phyloP scores from a whole-genome alignment of 176 grass and related monocot genomes.

The Zoysia pacifica region DNA sequence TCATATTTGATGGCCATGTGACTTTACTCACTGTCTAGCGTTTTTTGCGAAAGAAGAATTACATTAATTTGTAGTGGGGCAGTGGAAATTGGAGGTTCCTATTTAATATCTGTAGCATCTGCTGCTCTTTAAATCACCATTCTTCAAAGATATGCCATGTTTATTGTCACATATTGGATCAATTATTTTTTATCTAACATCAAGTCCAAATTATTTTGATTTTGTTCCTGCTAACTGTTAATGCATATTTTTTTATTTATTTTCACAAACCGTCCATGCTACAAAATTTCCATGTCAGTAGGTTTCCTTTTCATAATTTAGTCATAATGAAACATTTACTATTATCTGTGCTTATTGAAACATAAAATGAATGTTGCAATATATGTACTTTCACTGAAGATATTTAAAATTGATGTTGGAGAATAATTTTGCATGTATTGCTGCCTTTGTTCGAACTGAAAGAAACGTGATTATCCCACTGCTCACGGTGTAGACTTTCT shows the following conservation, averaged over 20 bases:
- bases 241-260: background rate
- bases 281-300: background rate
- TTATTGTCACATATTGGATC: background rate
- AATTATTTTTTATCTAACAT: background rate
- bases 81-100: background rate
- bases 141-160: background rate
- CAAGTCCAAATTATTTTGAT: background rate
- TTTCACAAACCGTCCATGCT: background rate
- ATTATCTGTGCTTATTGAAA: background rate
- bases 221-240: background rate
- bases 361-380: background rate
- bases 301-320: slow-evolving; percentile 3
- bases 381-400: background rate
- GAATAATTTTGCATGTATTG: background rate
- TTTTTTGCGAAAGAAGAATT: background rate
- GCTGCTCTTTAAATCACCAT: background rate
- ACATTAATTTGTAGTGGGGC: background rate
- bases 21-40: slow-evolving; percentile 2
- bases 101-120: background rate
- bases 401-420: background rate
- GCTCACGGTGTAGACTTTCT: background rate
- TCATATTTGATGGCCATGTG: background rate
- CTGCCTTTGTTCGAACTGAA: background rate
- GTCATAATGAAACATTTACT: background rate
- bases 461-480: background rate